These are phyloP conservation scores for Chlorella sp. DNA, from an alignment of 139 green algal genomes.

Conservation along the genomic window DNA sequence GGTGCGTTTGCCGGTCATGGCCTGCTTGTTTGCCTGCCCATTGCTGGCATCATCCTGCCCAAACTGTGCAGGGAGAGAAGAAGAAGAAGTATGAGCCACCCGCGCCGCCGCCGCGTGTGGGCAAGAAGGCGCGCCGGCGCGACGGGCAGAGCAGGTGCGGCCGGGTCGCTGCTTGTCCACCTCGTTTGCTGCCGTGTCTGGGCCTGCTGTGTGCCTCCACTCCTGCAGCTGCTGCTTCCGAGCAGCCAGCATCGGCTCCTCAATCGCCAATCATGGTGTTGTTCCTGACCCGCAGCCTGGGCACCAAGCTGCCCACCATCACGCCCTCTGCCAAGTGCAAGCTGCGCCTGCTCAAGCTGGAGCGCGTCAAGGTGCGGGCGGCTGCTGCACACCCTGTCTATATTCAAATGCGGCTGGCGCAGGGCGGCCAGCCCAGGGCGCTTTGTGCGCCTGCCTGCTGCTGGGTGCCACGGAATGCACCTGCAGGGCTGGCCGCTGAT, in stretches of 20 bases:
- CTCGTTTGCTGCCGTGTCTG: no score
- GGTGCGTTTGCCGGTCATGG: background rate
- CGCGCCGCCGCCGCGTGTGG: slow-evolving; percentile 91
- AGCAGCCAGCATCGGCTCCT: no score
- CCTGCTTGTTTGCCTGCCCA: background rate
- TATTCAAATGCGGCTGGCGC: no score
- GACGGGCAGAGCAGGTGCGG: slow-evolving; percentile 42
- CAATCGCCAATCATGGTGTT: no score
- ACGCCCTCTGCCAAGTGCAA: slow-evolving; percentile 96
- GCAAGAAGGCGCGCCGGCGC: slow-evolving; percentile 90
- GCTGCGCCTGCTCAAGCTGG: slow-evolving; percentile 96
- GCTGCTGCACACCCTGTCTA: no score
- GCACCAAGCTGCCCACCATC: slow-evolving; percentile 88
- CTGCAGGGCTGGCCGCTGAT: no score
- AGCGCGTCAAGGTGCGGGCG: slow-evolving; percentile 90
- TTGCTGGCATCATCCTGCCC: background rate
- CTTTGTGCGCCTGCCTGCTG: no score
- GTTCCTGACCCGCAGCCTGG: slow-evolving; percentile 52
- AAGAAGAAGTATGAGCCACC: slow-evolving; percentile 99
- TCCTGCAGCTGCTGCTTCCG: no score
- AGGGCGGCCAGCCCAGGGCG: no score
- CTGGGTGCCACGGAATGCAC: no score
- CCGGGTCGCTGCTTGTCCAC: no score
- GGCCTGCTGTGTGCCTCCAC: no score
- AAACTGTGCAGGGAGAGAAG: slow-evolving; percentile 64